These are phyloP conservation scores for Cutaneotrichosporon mucoides DNA, from an alignment of 1,284 basidiomycete genomes.

Conservation along the genomic window DNA sequence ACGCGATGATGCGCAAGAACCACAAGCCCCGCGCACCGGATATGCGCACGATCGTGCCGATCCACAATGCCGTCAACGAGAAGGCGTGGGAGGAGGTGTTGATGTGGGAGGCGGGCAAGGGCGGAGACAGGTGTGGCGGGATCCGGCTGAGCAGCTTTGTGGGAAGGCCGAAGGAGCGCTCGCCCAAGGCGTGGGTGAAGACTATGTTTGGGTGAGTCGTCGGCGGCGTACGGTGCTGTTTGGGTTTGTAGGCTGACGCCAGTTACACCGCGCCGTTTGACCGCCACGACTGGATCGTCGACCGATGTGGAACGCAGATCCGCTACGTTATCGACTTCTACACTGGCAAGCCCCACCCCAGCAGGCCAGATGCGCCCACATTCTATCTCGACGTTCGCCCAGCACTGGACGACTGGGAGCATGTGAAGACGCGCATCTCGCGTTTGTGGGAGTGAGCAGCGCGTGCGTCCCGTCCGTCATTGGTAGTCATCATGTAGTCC, in stretches of 20 bases:
- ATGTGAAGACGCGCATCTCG: slow-evolving; percentile 63
- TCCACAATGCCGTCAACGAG: slow-evolving; percentile 99
- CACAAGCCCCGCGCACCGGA: slow-evolving; percentile 70
- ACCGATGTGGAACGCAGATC: slow-evolving; percentile 79
- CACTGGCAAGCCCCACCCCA: slow-evolving; percentile 63
- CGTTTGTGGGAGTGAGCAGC: slow-evolving; percentile 24
- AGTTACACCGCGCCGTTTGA: slow-evolving; percentile 94
- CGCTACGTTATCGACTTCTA: slow-evolving; percentile 99
- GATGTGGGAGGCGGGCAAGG: slow-evolving; percentile 79
- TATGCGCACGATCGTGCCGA: slow-evolving; percentile 95
- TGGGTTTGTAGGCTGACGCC: no score
- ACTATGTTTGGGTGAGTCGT: slow-evolving; percentile 76
- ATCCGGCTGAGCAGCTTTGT: slow-evolving; percentile 49
- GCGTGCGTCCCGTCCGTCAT: no score
- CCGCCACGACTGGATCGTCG: slow-evolving; percentile 94
- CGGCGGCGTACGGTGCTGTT: no score
- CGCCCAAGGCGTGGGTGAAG: slow-evolving; percentile 76
- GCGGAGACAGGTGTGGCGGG: slow-evolving; percentile 76
- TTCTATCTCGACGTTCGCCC: slow-evolving; percentile 95
- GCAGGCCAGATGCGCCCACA: slow-evolving; percentile 47
- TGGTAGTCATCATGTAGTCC: no score
- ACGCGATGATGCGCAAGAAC: slow-evolving; percentile 91
- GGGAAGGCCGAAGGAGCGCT: slow-evolving; percentile 54
- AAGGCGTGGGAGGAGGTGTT: slow-evolving; percentile 87
- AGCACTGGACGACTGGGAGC: slow-evolving; percentile 87